Evolutionary conservation across 129 eudicot species (phyloP).

Genomic region (Centella asiatica): DNA sequence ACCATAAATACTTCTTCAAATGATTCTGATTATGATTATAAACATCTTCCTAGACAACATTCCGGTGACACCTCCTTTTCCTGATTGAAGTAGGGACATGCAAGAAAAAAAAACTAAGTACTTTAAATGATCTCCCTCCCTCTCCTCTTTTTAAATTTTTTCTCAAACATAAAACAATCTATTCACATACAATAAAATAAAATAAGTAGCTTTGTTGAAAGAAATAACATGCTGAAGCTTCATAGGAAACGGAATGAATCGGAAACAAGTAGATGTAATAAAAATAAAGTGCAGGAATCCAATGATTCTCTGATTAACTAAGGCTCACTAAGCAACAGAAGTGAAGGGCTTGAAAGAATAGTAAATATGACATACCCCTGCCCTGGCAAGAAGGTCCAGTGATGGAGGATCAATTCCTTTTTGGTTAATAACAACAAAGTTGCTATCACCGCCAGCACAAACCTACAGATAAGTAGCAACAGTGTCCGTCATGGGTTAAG

Average conservation of each 20-base stretch:
- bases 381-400: slow-evolving; percentile 81
- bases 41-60: too few species aligned
- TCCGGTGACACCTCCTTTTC: too few species aligned
- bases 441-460: slow-evolving; percentile 55
- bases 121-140: too few species aligned
- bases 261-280: not conserved
- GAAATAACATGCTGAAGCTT: not conserved
- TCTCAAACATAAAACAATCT: too few species aligned
- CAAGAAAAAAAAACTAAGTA: too few species aligned
- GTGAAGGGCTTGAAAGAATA: not conserved
- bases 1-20: too few species aligned
- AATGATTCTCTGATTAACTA: not conserved
- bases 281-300: not conserved
- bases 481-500: not conserved
- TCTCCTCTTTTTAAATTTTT: too few species aligned
- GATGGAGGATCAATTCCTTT: slow-evolving; percentile 97
- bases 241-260: not conserved
- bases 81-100: too few species aligned
- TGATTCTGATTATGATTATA: too few species aligned
- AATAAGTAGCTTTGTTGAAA: too few species aligned
- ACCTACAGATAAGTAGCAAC: slow-evolving; percentile 49
- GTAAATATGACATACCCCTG: slow-evolving; percentile 53
- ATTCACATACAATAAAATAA: too few species aligned
- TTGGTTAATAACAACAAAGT: slow-evolving; percentile 82
- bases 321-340: not conserved